phyloP scores from a whole-genome alignment of 2,329 filamentous ascomycete species.

The Arachnopeziza araneosa region DNA sequence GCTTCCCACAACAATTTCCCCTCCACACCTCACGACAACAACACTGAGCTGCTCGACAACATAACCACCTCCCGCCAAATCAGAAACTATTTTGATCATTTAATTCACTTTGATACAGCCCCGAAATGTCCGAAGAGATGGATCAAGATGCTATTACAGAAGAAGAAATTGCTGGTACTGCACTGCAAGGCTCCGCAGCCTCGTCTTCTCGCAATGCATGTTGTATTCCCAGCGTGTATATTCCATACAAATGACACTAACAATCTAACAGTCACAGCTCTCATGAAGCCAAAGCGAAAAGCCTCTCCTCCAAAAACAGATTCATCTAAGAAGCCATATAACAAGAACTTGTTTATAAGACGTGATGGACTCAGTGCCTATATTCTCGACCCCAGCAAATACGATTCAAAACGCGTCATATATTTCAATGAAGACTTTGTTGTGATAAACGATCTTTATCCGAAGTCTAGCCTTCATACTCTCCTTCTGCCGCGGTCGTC shows the following conservation, averaged over 20 bases:
- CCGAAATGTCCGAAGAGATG: constrained; percentile 7
- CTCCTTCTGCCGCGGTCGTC: constrained; percentile 77
- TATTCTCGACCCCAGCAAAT: constrained; percentile 55
- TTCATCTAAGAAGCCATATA: constrained; percentile 10
- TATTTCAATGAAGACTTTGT: constrained; percentile 65
- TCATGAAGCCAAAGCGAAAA: constrained; percentile 38
- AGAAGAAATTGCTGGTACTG: constrained; percentile 37
- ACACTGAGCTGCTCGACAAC: too few species aligned
- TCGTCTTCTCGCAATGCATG: constrained; percentile 38
- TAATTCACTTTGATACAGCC: background rate
- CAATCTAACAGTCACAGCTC: constrained; percentile 40
- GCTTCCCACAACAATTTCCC: too few species aligned
- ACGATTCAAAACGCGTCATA: constrained; percentile 54
- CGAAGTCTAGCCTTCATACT: constrained; percentile 79
- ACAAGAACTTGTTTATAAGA: constrained; percentile 32
- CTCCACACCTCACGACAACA: background rate
- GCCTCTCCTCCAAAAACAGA: constrained; percentile 5
- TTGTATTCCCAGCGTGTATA: constrained; percentile 13
- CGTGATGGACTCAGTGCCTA: constrained; percentile 63
- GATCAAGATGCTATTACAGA: constrained; percentile 37
- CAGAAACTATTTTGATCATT: background rate
- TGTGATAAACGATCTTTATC: constrained; percentile 75
- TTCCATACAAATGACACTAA: background rate
- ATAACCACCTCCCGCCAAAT: background rate
- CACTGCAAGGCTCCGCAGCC: constrained; percentile 26